Conservation (phyloP, 768 basidiomycete species). For the Rhodotorula graminis region DNA sequence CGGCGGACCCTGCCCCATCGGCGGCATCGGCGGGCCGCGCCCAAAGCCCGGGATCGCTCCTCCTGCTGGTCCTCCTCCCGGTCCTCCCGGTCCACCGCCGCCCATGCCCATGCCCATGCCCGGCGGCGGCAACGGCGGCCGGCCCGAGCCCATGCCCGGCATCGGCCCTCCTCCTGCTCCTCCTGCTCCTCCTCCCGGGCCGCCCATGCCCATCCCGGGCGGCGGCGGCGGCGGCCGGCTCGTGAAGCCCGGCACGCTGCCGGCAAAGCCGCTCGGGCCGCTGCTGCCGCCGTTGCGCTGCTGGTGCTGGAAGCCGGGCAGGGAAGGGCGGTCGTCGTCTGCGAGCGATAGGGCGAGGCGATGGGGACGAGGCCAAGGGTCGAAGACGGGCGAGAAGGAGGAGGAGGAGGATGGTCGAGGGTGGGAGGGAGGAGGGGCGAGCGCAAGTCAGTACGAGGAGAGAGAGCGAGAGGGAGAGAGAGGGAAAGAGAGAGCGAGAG, state of each 20-base stretch:
- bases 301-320: constrained; percentile 37
- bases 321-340: constrained; percentile 33
- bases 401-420: no score
- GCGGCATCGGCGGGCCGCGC: background rate
- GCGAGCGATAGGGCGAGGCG: background rate
- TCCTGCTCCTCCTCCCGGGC: background rate
- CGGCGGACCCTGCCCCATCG: no score
- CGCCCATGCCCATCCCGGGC: constrained; percentile 37
- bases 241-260: constrained; percentile 2
- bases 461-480: background rate
- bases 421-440: no score
- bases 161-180: constrained; percentile 47
- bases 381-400: background rate
- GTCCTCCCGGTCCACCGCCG: background rate
- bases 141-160: constrained; percentile 43
- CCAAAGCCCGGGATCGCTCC: background rate
- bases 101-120: background rate
- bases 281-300: background rate
- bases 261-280: background rate
- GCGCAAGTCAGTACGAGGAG: background rate
- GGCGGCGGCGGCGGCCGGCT: no score
- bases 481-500: no score
- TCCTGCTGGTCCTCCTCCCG: background rate
- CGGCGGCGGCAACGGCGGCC: no score
- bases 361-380: background rate